Base-by-base conservation (phyloP, 192 early-diverging fungal species). In the Podila horticola region DNA sequence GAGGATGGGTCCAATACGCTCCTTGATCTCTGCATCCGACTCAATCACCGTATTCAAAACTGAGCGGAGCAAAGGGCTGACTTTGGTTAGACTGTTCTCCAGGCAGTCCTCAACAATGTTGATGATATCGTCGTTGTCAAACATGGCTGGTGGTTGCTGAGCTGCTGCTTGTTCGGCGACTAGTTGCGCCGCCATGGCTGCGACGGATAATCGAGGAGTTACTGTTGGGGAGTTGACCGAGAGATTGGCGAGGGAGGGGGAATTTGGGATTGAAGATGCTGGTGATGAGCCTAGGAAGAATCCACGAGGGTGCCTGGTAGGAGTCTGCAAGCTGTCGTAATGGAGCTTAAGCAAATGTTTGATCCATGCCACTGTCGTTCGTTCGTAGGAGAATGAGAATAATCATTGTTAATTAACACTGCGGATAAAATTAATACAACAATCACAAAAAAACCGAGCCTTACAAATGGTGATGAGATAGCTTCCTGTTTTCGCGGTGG, bases 21-120 rank as follows among this genome's bases (percentile, higher is more conserved):
- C 76, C 57, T 81, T 81, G 38, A 81, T 57, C 4, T 81, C 66
- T 5, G 76, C 31, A 61, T 81, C 76, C 29, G 60, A 67, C 49
- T 72, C 76, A 4, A 81, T 81, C 2, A 81, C 66, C n/a, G 76
- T 81, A 48, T 81, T 81, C 24, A 81, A 60, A 17, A 81, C 70
- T 0, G 76, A 81, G 5, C 76, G 70, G 24, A 81, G 63, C 38
- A 81, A 60, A 0, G 70, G 76, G n/a, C 76, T 81, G 45, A 81
- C 70, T 55, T 81, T 69, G 24, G 62, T 50, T 30, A 58, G 17
- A 28, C 66, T 81, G 34, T 64, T 81, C 28, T 68, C 36, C n/a
- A 81, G 71, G 57, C 70, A 81, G 24, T 72, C 76, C 15, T 81
- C 66, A 22, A 72, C 76, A 64, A 81, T 68, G 33, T 81, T 67